Base-by-base conservation (phyloP, 2,329 filamentous ascomycete genomes). In the Aureobasidium namibiae region DNA sequence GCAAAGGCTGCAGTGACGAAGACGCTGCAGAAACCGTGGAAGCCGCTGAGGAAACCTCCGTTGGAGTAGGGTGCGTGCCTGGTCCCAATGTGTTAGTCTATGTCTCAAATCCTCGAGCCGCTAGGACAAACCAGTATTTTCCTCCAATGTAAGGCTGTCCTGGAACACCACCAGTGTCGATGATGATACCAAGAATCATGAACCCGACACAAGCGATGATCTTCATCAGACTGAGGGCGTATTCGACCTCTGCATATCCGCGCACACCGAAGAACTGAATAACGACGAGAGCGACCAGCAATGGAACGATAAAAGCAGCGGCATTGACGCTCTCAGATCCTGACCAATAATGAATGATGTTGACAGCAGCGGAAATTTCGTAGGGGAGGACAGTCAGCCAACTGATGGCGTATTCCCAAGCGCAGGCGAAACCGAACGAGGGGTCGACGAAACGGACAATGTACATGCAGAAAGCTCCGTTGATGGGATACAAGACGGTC, bases 1-100 rank as follows among this genome's bases (percentile, higher is more conserved):
- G 82, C 76, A 65, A 86, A 86, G 2, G 82, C 80, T 18, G 82
- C 82, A 26, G 82, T 85, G 58, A 85, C 82, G 67, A 86, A 85
- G 42, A 85, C 82, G 60, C 78, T 76, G 69, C 82, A 85, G 66
- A 86, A 80, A 39, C 83, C 83, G 69, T 83, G 80, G 75, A 86
- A 86, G 4, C 83, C 83, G 66, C 85, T 76, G 50, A 67, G 63
- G 68, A 80, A 80, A 13, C 68, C 68, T 34, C n/a, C n/a, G n/a
- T n/a, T n/a, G n/a, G 69, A 6, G 67, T 68, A 29, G 66, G 56
- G 33, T 64, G 61, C 26, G 10, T 23, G 6, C 38, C 38, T 54
- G 16, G 10, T 39, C 14, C 21, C 18, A 16, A 10, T 16, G 18
- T 1, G 21, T 41, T 10, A 41, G 26, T 53, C 34, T 41, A 3